Base-by-base conservation (phyloP, 176 grass and related monocot genomes). In the Dactylis glomerata region DNA sequence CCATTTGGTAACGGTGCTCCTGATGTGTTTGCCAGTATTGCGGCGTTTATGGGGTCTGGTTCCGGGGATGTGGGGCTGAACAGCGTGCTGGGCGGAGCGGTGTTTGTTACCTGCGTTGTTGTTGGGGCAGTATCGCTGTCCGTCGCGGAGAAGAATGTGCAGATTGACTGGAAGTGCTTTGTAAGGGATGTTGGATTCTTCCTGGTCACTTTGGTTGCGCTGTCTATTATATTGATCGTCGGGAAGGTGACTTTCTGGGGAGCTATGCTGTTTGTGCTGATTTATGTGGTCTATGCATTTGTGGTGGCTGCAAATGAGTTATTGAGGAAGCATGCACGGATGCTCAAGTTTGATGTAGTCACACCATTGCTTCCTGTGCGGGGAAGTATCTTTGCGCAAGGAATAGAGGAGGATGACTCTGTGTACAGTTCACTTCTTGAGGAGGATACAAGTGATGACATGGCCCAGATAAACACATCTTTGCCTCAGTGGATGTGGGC, bases 401-500 rank as follows among this genome's bases (percentile, higher is more conserved):
- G 86, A 78, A 33, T 46, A 67, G 93, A 92, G 73, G 93, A 92
- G 30, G 85, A 96, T 61, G 89, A 89, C n/a, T 92, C 91, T 24
- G 74, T 94, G 40, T 99, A 96, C 50, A 92, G 88, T 84, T 89
- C 88, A 75, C 90, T 99, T 89, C 92, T 96, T 70, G 87, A 86
- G 84, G 93, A 94, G 83, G 87, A 92, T 83, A 49, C 75, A 65
- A 63, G 87, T 85, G 68, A 84, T 20, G 96, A 92, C 5, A 69
- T 65, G 32, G 61, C 83, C 32, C 79, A 62, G 20, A 85, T 92
- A 63, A 92, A 89, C 81, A 47, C 79, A 73, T 94, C 91, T 12
- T 89, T 99, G 81, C 96, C 93, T 84, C 96, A 96, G 72, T 99
- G 96, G 96, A 99, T 99, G 96, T 99, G 96, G 96, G 93, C 93